Percentiles rank a stretch among this genome's conserved stretches.
Conservation (phyloP, 2,329 filamentous ascomycete species). For the Pseudogymnoascus sp. region DNA sequence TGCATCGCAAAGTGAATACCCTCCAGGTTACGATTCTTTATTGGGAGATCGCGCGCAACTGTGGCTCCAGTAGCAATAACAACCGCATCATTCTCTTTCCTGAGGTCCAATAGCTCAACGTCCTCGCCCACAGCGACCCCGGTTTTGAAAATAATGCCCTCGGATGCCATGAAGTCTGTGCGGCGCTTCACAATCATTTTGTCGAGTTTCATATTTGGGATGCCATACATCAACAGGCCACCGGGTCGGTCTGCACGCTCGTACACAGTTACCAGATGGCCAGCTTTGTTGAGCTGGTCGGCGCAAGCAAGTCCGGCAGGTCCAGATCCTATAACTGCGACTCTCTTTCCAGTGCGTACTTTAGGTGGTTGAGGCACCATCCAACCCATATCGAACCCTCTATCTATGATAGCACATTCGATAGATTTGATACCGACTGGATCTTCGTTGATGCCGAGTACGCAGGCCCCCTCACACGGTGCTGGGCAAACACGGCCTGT, state of each 20-base stretch:
- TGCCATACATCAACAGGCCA: conserved; percentile 95
- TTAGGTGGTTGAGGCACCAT: conserved; percentile 78
- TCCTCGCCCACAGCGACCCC: conserved; percentile 72
- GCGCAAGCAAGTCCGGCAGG: conserved; percentile 84
- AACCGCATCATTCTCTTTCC: conserved; percentile 70
- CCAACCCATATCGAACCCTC: conserved; percentile 97
- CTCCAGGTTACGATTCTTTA: conserved; percentile 78
- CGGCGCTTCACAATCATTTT: conserved; percentile 95
- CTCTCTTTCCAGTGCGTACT: conserved; percentile 76
- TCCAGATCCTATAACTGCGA: conserved; percentile 87
- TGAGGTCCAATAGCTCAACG: conserved; percentile 62
- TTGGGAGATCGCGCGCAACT: conserved; percentile 85
- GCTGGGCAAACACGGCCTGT: conserved; percentile 95
- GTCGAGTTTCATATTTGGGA: conserved; percentile 99
- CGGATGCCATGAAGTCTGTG: conserved; percentile 87
- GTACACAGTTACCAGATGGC: conserved; percentile 82
- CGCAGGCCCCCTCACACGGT: conserved; percentile 92
- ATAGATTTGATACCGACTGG: conserved; percentile 98
- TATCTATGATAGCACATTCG: conserved; percentile 95
- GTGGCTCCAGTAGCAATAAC: conserved; percentile 90
- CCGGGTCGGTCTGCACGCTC: conserved; percentile 87
- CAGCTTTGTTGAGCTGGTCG: conserved; percentile 90
- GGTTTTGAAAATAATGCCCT: conserved; percentile 78
- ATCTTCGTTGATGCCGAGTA: conserved; percentile 93
- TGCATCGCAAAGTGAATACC: conserved; percentile 97